Evolutionary conservation across 495 filamentous ascomycete species (phyloP).

Genomic region (Podospora pseudoanserina): DNA sequence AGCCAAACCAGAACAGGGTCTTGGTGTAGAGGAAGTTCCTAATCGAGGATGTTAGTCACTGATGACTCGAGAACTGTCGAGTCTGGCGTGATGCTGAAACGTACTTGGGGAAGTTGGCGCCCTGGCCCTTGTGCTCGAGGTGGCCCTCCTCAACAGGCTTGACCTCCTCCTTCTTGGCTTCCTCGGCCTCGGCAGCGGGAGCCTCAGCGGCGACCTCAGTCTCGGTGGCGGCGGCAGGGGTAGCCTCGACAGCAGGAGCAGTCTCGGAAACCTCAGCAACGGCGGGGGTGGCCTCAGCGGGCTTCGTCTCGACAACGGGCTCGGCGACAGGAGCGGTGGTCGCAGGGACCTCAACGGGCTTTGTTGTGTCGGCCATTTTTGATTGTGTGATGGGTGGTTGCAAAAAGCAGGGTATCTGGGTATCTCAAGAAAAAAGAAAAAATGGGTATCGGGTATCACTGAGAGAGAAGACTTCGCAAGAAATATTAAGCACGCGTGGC

Average conservation of each 20-base stretch:
- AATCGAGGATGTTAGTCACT: conserved; percentile 6
- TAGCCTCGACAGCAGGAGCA: conserved; percentile 41
- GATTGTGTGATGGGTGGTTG: conserved; percentile 27
- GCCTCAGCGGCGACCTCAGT: conserved; percentile 51
- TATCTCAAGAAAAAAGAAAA: conserved; percentile 40
- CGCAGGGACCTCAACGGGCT: conserved; percentile 36
- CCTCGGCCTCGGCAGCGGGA: conserved; percentile 52
- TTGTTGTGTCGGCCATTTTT: conserved; percentile 48
- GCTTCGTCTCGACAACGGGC: conserved; percentile 20
- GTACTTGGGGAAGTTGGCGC: conserved; percentile 79
- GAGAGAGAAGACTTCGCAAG: conserved; percentile 40
- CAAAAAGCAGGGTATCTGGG: conserved; percentile 39
- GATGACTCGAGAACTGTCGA: conserved; percentile 16
- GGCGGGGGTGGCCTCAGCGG: conserved; percentile 32
- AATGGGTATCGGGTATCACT: conserved; percentile 51
- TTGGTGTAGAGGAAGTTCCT: conserved; percentile 49
- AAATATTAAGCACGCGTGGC: conserved; percentile 31
- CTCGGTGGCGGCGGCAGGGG: conserved; percentile 40
- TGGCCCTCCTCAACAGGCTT: conserved; percentile 70
- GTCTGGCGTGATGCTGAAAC: conserved; percentile 29
- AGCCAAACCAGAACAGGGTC: conserved; percentile 84
- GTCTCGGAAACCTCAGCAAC: conserved; percentile 35
- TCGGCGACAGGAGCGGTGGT: conserved; percentile 33
- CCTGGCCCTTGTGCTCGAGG: conserved; percentile 82
- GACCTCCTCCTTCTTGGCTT: conserved; percentile 50